Conservation (phyloP, 169 alveolate species). For the Plasmodium cynomolgi region DNA sequence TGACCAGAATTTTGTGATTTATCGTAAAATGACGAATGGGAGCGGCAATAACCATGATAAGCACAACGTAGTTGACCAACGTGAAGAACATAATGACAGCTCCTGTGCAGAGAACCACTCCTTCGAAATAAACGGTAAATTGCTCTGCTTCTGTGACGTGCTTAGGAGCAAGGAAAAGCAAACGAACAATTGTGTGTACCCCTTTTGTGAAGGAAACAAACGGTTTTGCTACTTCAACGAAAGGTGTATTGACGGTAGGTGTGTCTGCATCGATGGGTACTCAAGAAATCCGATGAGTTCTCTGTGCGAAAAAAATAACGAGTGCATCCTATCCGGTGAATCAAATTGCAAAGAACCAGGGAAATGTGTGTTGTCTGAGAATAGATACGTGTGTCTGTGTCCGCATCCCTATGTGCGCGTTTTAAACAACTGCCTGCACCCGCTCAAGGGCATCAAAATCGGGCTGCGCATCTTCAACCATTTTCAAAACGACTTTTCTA, state of each 20-base stretch:
- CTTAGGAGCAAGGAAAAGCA: not conserved
- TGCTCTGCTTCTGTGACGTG: conserved; percentile 41
- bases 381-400: conserved; percentile 60
- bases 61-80: not conserved
- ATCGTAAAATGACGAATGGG: conserved; percentile 1
- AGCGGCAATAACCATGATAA: not conserved
- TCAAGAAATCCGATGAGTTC: conserved; percentile 75
- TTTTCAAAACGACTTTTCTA: conserved; percentile 1
- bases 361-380: conserved; percentile 33
- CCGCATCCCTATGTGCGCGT: conserved; percentile 67
- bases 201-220: conserved; percentile 51
- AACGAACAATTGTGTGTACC: conserved; percentile 34
- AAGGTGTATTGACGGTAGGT: conserved; percentile 60
- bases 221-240: conserved; percentile 56
- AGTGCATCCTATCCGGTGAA: conserved; percentile 23
- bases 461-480: conserved; percentile 35
- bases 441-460: conserved; percentile 37
- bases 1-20: conserved; percentile 15
- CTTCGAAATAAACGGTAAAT: conserved; percentile 33
- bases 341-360: conserved; percentile 55
- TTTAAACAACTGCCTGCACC: conserved; percentile 64
- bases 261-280: conserved; percentile 68
- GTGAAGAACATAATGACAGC: not conserved
- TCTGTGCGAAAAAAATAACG: conserved; percentile 68
- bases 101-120: conserved; percentile 21